Evolutionary conservation across 768 basidiomycete species (phyloP), one percentile per base, ranked within the genome.

Genomic region (Trametes villosa): DNA sequence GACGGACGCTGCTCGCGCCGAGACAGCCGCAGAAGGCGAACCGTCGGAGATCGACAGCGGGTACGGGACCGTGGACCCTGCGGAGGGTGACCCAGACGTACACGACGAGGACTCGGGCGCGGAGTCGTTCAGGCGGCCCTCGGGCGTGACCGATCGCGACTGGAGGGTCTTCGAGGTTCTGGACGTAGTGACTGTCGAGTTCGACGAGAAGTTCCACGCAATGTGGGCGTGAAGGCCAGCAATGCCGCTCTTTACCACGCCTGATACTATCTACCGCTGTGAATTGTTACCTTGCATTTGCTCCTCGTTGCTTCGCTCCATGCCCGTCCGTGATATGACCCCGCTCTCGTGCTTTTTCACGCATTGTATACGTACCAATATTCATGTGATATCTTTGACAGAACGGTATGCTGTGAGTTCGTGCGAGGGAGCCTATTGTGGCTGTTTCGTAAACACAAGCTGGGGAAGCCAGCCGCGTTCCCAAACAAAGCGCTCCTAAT

Each of bases 111-210:
- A 66, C 12, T 54, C 61, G 11, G 48, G 65, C 17, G 53, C 46
- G n/a, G 59, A 63, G 46, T 52, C 50, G 7, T 67, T 75, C 50
- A 50, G 53, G 60, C 56, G 75, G 57, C 84, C 84, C 0, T 49
- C 50, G 4, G 75, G 76, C 38, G 77, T 85, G 34, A 68, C 71
- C 0, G 75, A 80, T 20, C 70, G 62, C 4, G 86, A 88, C 62
- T 85, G 86, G 86, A 76, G 65, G 53, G 80, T 88, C 1, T 86
- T 83, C 44, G 73, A 80, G 54, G 74, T 87, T 13, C 74, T 86
- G 9, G 65, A 74, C 27, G 76, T 61, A 3, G 76, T 78, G 22
- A 74, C 74, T 44, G 68, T 67, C 9, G 83, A 87, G 63, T 88
- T 89, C 55, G 72, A 81, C 9, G 78, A 73, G 57, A 88, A 88